Percentiles rank a stretch among this genome's conserved stretches.
Conservation (phyloP, 2,329 filamentous ascomycete genomes). For the Uncinocarpus reesii region DNA sequence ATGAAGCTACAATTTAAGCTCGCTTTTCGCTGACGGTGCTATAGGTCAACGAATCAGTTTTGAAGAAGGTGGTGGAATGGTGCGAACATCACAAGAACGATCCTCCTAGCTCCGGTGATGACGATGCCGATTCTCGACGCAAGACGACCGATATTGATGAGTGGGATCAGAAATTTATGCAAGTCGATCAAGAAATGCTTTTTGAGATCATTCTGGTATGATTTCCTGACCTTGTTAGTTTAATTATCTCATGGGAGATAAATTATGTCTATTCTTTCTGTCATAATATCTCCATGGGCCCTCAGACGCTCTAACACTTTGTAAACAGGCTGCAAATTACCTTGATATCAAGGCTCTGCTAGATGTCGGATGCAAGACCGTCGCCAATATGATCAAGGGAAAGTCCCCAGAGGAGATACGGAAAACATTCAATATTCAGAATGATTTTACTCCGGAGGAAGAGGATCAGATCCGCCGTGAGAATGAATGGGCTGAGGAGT, state of each 20-base stretch:
- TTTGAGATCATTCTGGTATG: conserved; percentile 93
- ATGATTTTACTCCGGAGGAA: conserved; percentile 97
- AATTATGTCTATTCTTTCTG: no score
- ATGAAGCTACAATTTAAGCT: background rate
- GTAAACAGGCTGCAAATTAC: conserved; percentile 84
- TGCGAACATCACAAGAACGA: conserved; percentile 91
- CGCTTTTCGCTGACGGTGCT: background rate
- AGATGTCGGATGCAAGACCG: conserved; percentile 97
- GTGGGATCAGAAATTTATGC: conserved; percentile 99
- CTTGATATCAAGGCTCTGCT: conserved; percentile 97
- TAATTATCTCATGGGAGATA: no score
- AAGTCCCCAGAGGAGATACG: conserved; percentile 98
- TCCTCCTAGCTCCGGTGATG: conserved; percentile 68
- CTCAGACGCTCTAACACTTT: background rate
- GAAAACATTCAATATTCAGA: conserved; percentile 99
- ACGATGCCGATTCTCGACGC: conserved; percentile 87
- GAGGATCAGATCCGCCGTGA: conserved; percentile 93
- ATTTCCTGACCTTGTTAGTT: no score
- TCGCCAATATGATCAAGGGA: conserved; percentile 99
- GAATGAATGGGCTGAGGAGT: conserved; percentile 86
- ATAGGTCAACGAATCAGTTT: conserved; percentile 80
- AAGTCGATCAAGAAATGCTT: conserved; percentile 98
- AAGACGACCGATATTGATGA: conserved; percentile 99
- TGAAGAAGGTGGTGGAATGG: conserved; percentile 97
- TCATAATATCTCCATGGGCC: no score